phyloP scores from a whole-genome alignment of 176 grass and related monocot species.

The Oryza brachyantha region DNA sequence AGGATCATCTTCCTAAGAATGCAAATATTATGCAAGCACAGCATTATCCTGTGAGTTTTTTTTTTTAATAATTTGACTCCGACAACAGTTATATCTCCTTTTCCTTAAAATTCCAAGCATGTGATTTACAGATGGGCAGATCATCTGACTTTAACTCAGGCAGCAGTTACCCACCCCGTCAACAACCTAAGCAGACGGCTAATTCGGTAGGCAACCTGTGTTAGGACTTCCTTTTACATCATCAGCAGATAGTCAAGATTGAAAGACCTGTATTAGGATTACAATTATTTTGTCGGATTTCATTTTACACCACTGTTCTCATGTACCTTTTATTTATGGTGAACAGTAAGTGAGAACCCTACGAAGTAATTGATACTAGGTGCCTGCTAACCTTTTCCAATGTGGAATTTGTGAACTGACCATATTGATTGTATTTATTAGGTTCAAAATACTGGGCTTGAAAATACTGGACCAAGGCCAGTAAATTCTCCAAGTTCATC shows the following conservation, averaged over 20 bases:
- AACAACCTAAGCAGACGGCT: conserved; percentile 68
- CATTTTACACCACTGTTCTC: conserved; percentile 40
- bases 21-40: conserved; percentile 70
- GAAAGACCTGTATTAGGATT: too few species aligned
- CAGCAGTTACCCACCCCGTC: conserved; percentile 59
- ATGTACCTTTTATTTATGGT: neutral
- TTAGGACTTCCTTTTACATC: conserved; percentile 39
- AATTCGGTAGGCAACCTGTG: conserved; percentile 53
- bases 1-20: conserved; percentile 94
- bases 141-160: conserved; percentile 87
- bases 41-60: conserved; percentile 69
- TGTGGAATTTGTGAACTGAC: conserved; percentile 27
- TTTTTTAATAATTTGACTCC: neutral
- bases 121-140: conserved; percentile 66
- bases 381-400: conserved; percentile 21
- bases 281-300: too few species aligned
- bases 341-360: neutral
- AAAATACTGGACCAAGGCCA: conserved; percentile 66
- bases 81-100: neutral
- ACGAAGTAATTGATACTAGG: neutral
- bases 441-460: conserved; percentile 63
- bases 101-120: neutral
- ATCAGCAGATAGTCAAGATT: conserved; percentile 44
- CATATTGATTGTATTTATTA: conserved; percentile 43
- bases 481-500: conserved; percentile 53